Conservation (phyloP, 164 flowering plant genomes). For the Akebia trifoliata region DNA sequence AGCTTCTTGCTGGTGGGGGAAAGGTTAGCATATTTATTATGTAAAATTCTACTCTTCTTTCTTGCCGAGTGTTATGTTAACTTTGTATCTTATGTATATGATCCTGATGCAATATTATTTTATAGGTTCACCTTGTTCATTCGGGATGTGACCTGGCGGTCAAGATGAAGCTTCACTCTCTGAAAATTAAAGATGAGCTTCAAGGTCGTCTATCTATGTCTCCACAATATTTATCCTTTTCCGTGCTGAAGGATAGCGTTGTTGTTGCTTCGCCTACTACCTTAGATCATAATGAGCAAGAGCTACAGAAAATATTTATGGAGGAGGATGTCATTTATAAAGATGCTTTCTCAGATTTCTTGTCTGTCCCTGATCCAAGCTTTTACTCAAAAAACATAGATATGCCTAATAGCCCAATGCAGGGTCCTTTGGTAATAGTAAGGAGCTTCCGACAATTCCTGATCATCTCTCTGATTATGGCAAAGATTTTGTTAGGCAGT, state of each 20-base stretch:
- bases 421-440: conserved; percentile 8
- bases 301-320: conserved; percentile 13
- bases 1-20: conserved; percentile 83
- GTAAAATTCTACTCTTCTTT: neutral
- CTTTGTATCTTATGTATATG: neutral
- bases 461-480: too few relatives aligned
- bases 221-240: conserved; percentile 68
- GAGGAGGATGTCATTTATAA: conserved; percentile 82
- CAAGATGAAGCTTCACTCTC: conserved; percentile 77
- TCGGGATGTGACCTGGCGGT: conserved; percentile 54
- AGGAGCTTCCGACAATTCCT: too few relatives aligned
- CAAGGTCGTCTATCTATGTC: conserved; percentile 42
- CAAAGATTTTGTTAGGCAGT: too few relatives aligned
- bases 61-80: neutral
- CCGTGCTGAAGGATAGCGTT: conserved; percentile 47
- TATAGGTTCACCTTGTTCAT: conserved; percentile 59
- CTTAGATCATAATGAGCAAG: conserved; percentile 31
- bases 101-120: conserved; percentile 7
- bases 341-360: conserved; percentile 86
- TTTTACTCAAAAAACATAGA: conserved; percentile 23
- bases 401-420: conserved; percentile 11
- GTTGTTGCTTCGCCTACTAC: conserved; percentile 14
- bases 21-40: conserved; percentile 51
- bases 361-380: conserved; percentile 36
- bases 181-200: conserved; percentile 85